phyloP scores from a whole-genome alignment of 768 basidiomycete genomes.

The Imleria badia region DNA sequence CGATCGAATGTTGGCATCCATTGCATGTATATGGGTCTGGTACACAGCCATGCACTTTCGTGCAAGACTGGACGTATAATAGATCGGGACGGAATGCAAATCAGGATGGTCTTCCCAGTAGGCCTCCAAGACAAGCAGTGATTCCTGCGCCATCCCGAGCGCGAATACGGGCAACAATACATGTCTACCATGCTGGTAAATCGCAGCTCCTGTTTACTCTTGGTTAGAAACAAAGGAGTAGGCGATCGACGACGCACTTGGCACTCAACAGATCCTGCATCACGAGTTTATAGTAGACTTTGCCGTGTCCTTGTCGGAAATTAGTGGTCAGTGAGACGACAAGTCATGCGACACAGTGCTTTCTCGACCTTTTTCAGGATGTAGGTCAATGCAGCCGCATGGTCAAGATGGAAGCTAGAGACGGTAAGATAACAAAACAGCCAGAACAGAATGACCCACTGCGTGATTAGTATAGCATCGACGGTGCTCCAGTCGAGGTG shows the following conservation, averaged over 20 bases:
- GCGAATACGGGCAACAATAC: constrained; percentile 95
- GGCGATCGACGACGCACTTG: constrained; percentile 51
- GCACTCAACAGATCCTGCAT: constrained; percentile 97
- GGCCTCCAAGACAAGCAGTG: constrained; percentile 92
- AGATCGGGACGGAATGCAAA: constrained; percentile 87
- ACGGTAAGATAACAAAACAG: background rate
- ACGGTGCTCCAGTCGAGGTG: constrained; percentile 97
- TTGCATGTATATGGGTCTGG: constrained; percentile 94
- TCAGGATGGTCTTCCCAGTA: constrained; percentile 96
- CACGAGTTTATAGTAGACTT: constrained; percentile 97
- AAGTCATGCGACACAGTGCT: background rate
- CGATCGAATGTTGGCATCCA: constrained; percentile 89
- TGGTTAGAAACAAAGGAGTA: constrained; percentile 4
- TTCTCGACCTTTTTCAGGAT: constrained; percentile 86
- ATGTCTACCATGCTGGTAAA: constrained; percentile 89
- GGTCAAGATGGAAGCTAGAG: constrained; percentile 90
- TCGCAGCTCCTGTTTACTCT: constrained; percentile 69
- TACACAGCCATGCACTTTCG: constrained; percentile 97
- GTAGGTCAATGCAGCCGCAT: constrained; percentile 93
- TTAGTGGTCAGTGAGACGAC: constrained; percentile 55
- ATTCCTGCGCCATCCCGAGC: constrained; percentile 90
- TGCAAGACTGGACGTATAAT: constrained; percentile 91
- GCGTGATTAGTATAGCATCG: constrained; percentile 90
- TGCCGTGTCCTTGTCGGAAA: constrained; percentile 92
- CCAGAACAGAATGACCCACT: constrained; percentile 54